A percentile compares a stretch with the other conserved stretches of the same genome.
Conservation (phyloP, 257 asterid species). For the Orobanche coerulescens region DNA sequence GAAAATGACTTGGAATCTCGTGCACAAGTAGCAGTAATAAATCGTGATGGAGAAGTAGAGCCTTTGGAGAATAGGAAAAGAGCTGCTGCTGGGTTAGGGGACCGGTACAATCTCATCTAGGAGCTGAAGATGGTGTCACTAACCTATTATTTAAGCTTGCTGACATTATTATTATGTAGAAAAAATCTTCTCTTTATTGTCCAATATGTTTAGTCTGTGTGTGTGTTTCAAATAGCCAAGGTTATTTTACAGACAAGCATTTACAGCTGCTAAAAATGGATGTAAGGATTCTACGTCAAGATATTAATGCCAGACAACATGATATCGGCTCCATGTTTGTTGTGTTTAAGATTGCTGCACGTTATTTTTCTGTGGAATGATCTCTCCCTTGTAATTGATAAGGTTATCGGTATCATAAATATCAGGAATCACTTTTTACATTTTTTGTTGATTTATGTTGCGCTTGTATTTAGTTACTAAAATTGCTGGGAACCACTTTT, state of each 20-base stretch:
- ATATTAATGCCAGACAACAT: not conserved
- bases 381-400: not conserved
- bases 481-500: conserved; percentile 1
- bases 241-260: not conserved
- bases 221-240: not conserved
- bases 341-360: conserved; percentile 12
- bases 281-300: not conserved
- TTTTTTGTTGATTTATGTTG: not conserved
- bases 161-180: not conserved
- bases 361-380: not conserved
- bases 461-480: not conserved
- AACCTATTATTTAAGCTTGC: conserved; percentile 3
- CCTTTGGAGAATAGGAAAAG: not conserved
- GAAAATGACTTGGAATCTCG: not conserved
- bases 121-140: not conserved
- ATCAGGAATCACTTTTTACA: not conserved
- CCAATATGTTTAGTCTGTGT: not conserved
- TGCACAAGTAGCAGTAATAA: not conserved
- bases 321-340: not conserved
- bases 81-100: not conserved
- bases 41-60: conserved; percentile 12
- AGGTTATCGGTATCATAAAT: conserved; percentile 3
- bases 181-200: not conserved
- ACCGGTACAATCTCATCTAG: not conserved
- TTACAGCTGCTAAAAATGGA: not conserved